These are phyloP conservation scores for Escovopsis sp. DNA, from an alignment of 2,329 filamentous ascomycete species.

Conservation along the genomic window DNA sequence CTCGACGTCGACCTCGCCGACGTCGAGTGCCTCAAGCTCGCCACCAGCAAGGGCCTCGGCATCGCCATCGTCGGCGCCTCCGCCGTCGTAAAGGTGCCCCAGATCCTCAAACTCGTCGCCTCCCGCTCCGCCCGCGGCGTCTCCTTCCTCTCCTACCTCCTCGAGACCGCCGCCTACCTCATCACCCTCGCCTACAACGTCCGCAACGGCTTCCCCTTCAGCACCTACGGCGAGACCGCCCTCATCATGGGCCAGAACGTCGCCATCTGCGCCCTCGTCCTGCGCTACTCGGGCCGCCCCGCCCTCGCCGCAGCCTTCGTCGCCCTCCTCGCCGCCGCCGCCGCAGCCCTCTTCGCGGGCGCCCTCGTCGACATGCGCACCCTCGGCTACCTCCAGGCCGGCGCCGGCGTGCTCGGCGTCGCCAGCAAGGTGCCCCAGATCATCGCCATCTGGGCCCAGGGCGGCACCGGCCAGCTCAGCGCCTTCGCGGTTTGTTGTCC, in stretches of 20 bases:
- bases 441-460: constrained; percentile 65
- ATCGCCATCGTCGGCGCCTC: constrained; percentile 86
- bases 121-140: constrained; percentile 73
- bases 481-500: constrained; percentile 60
- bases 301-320: constrained; percentile 63
- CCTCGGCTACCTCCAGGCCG: constrained; percentile 66
- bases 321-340: constrained; percentile 54
- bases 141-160: constrained; percentile 78
- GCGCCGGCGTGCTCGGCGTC: constrained; percentile 67
- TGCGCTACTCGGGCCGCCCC: constrained; percentile 62
- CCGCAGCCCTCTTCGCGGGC: constrained; percentile 55
- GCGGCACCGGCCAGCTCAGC: constrained; percentile 86
- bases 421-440: constrained; percentile 94
- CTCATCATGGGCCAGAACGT: constrained; percentile 89
- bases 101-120: constrained; percentile 81
- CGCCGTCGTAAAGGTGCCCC: constrained; percentile 87
- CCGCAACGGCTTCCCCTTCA: constrained; percentile 85
- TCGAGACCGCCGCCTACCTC: constrained; percentile 79
- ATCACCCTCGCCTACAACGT: constrained; percentile 87
- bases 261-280: constrained; percentile 70
- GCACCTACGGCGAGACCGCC: constrained; percentile 89
- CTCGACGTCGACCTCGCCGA: constrained; percentile 70
- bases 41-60: constrained; percentile 80
- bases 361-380: constrained; percentile 49
- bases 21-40: constrained; percentile 71